These are phyloP conservation scores for Monosporascus sp. DNA, from an alignment of 2,329 filamentous ascomycete species.

Conservation along the genomic window DNA sequence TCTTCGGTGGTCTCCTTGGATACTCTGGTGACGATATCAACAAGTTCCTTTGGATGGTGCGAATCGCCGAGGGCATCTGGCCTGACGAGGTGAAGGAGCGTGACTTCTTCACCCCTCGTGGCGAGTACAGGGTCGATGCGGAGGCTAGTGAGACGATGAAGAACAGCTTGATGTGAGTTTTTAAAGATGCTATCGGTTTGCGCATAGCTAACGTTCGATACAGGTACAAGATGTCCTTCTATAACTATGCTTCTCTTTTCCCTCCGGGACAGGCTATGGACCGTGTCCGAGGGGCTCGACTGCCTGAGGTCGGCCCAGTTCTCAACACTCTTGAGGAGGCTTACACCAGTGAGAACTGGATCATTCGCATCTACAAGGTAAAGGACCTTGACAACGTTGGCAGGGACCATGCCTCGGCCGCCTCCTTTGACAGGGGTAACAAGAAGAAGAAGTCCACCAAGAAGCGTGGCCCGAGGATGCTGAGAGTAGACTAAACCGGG, in stretches of 20 bases:
- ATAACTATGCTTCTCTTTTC: slow-evolving; percentile 93
- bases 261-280: slow-evolving; percentile 85
- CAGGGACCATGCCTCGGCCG: slow-evolving; percentile 69
- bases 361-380: slow-evolving; percentile 99
- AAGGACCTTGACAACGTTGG: slow-evolving; percentile 97
- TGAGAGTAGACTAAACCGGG: slow-evolving; percentile 63
- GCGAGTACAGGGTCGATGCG: slow-evolving; percentile 94
- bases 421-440: slow-evolving; percentile 70
- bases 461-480: slow-evolving; percentile 65
- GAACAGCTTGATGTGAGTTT: slow-evolving; percentile 93
- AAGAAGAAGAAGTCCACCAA: slow-evolving; percentile 78
- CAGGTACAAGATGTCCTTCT: slow-evolving; percentile 99
- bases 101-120: slow-evolving; percentile 87
- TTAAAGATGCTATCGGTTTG: background rate
- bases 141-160: slow-evolving; percentile 94
- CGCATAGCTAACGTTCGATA: slow-evolving; percentile 20
- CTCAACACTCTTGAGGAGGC: slow-evolving; percentile 92
- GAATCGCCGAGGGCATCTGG: slow-evolving; percentile 99
- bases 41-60: slow-evolving; percentile 99
- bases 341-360: slow-evolving; percentile 99
- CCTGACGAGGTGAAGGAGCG: slow-evolving; percentile 98
- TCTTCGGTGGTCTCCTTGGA: slow-evolving; percentile 91
- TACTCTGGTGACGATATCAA: slow-evolving; percentile 99
- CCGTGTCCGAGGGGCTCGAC: slow-evolving; percentile 73
- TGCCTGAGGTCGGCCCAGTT: slow-evolving; percentile 80